A percentile compares a stretch with the other conserved stretches of the same genome.
These are phyloP conservation scores for Pseudognaphalium luteoalbum DNA, from an alignment of 129 eudicot genomes.

Conservation along the genomic window DNA sequence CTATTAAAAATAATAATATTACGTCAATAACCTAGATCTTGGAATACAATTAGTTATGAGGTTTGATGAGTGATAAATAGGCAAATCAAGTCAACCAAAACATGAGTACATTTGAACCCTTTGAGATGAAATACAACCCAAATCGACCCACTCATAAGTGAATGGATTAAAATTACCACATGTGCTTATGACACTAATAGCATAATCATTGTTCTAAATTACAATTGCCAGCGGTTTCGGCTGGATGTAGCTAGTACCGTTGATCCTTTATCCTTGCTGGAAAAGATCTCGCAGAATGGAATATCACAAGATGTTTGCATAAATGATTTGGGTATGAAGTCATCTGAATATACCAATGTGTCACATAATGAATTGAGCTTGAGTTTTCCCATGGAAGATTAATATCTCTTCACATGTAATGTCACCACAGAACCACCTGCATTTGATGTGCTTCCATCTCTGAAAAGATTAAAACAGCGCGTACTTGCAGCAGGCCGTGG, in stretches of 20 bases:
- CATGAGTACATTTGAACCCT: background rate
- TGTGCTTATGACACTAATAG: background rate
- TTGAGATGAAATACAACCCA: background rate
- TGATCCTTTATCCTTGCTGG: conserved; percentile 82
- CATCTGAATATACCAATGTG: background rate
- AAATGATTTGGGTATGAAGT: conserved; percentile 84
- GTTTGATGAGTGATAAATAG: background rate
- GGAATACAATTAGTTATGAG: background rate
- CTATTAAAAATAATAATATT: background rate
- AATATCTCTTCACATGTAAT: conserved; percentile 3
- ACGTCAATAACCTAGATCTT: background rate
- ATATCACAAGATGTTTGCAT: conserved; percentile 96
- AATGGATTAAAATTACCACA: background rate
- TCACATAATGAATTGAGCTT: background rate
- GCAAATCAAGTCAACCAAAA: background rate
- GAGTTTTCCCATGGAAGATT: conserved; percentile 6
- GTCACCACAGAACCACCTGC: conserved; percentile 77
- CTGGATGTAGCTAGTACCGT: conserved; percentile 62
- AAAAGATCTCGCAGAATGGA: conserved; percentile 74
- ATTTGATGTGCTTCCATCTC: conserved; percentile 91
- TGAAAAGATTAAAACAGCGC: conserved; percentile 84
- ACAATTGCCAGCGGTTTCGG: conserved; percentile 54
- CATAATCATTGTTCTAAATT: background rate
- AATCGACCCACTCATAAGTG: background rate
- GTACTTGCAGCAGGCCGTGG: conserved; percentile 88